These are phyloP conservation scores for Gastrolobium bilobum DNA, from an alignment of 306 rosid species.

Conservation along the genomic window DNA sequence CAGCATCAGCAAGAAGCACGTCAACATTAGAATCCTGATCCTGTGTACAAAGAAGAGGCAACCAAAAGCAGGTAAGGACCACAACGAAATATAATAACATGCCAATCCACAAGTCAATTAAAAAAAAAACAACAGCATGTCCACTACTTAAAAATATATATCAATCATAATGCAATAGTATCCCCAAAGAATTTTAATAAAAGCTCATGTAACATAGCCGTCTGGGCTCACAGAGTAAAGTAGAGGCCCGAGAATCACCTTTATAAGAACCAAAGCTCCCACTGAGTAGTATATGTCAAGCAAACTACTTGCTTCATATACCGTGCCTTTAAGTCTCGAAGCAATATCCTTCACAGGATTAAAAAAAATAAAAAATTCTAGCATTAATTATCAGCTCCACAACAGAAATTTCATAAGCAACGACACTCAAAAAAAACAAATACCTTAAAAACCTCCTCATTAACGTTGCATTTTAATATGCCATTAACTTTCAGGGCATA, in stretches of 20 bases:
- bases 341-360: conserved; percentile 62
- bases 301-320: conserved; percentile 67
- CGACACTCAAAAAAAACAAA: conserved; percentile 1
- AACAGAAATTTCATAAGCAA: conserved; percentile 22
- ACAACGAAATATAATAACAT: conserved; percentile 31
- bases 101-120: conserved; percentile 11
- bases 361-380: conserved; percentile 27
- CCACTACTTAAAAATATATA: conserved; percentile 20
- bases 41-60: conserved; percentile 50
- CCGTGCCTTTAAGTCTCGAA: conserved; percentile 57
- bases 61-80: conserved; percentile 46
- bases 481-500: conserved; percentile 76
- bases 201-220: not conserved
- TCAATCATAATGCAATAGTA: not conserved
- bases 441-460: conserved; percentile 73
- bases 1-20: conserved; percentile 76
- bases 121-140: conserved; percentile 6
- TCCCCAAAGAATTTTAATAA: not conserved
- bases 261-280: conserved; percentile 78
- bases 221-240: not conserved
- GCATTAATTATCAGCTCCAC: conserved; percentile 13
- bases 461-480: conserved; percentile 72
- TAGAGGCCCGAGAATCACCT: conserved; percentile 60
- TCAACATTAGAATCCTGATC: conserved; percentile 76
- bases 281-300: conserved; percentile 72